These are phyloP conservation scores for Sideroxylon spinosum DNA, from an alignment of 179 eudicot genomes.

Conservation along the genomic window DNA sequence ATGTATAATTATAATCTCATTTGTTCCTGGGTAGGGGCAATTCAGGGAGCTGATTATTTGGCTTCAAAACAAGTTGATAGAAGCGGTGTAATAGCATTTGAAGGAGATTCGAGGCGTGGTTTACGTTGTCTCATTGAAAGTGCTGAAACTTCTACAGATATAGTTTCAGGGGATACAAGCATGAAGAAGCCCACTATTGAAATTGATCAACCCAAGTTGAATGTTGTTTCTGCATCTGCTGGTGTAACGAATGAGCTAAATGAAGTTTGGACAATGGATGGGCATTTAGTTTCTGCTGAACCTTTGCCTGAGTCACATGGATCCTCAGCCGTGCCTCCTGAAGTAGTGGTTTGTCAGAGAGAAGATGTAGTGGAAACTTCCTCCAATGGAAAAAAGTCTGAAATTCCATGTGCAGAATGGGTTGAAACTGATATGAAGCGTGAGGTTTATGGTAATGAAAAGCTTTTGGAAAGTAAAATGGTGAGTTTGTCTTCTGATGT, in stretches of 20 bases:
- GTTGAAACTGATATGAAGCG: constrained; percentile 14
- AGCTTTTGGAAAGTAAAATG: constrained; percentile 17
- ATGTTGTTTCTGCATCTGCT: constrained; percentile 25
- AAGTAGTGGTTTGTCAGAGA: constrained; percentile 21
- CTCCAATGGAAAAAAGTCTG: constrained; percentile 14
- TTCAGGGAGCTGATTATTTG: constrained; percentile 65
- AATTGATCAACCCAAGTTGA: constrained; percentile 22
- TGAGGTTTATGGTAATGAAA: constrained; percentile 10
- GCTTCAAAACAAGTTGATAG: constrained; percentile 29
- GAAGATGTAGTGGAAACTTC: constrained; percentile 23
- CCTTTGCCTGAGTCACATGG: constrained; percentile 16
- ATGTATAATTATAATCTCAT: constrained; percentile 42
- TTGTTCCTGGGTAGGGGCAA: constrained; percentile 82
- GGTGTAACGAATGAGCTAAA: constrained; percentile 22
- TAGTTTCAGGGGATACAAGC: constrained; percentile 16
- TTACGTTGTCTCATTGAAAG: constrained; percentile 20
- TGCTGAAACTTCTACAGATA: constrained; percentile 17
- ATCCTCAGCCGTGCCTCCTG: constrained; percentile 15
- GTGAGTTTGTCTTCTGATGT: constrained; percentile 27
- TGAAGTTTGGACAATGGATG: constrained; percentile 22
- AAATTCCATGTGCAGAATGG: constrained; percentile 19
- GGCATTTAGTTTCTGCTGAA: constrained; percentile 25
- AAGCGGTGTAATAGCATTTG: constrained; percentile 32
- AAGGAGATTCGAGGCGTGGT: constrained; percentile 25
- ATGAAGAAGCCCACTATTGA: constrained; percentile 13